Evolutionary conservation across 2,329 filamentous ascomycete genomes (phyloP), one percentile per base, ranked within the genome.

Genomic region (Leptographium radiaticola): DNA sequence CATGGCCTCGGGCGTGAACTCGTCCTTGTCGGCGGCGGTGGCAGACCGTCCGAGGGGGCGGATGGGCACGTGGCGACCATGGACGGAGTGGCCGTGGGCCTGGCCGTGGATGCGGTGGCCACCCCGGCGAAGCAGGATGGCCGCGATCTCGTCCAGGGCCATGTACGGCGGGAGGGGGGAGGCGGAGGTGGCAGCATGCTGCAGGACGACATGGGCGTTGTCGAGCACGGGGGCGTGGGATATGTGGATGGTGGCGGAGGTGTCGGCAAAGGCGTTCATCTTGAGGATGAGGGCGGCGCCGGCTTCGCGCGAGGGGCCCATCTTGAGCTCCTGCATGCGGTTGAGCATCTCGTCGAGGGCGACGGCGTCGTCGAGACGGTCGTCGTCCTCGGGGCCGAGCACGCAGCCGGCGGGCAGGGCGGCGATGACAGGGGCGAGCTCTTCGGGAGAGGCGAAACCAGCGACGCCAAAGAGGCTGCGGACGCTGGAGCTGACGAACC

Each of bases 71-170:
- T 31, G n/a, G 25, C 49, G 52, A 4, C 46, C 36, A 6, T 53
- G 39, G 25, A 53, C 49, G 46, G 40, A 44, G 13, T 20, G 16
- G 36, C 45, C 6, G 12, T 30, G 9, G 20, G 6, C 30, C 16
- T 34, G 40, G 6, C 51, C 51, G 33, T 42, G 9, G 9, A 49
- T 25, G 1, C 36, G 33, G 48, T 54, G 51, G 43, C 53, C 52
- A 11, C 42, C 31, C 18, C 36, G 47, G 16, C 53, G 55, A 25
- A 77, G 65, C 20, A 79, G 59, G 20, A 67, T 60, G 18, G 72
- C 66, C 7, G 77, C 71, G 45, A 81, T 72, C 57, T 80, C 71
- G 50, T 73, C 68, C 9, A 81, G 62, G 38, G 71, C 76, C 55
- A 79, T 56, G 65, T 69, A 55, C n/a, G 33, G 46, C 66, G 12